A percentile compares a stretch with the other conserved stretches of the same genome.
Conservation (phyloP, 2,329 filamentous ascomycete species). For the Colletotrichum sp. region DNA sequence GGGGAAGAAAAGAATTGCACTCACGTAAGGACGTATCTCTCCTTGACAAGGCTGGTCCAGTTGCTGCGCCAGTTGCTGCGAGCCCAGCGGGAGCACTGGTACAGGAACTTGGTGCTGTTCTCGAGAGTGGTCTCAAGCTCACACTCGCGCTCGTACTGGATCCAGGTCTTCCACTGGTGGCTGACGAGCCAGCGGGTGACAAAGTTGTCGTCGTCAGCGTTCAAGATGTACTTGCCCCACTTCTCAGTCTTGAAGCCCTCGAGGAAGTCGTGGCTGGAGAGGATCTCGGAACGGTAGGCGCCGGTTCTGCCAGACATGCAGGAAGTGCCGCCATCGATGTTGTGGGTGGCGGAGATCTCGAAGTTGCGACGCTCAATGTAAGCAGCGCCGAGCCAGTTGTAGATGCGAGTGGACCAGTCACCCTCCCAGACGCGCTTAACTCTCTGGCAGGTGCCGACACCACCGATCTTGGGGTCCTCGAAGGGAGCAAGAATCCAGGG, state of each 20-base stretch:
- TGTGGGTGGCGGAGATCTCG: slow-evolving; percentile 93
- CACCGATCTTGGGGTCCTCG: slow-evolving; percentile 81
- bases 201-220: slow-evolving; percentile 98
- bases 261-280: slow-evolving; percentile 84
- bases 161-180: slow-evolving; percentile 91
- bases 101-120: slow-evolving; percentile 85
- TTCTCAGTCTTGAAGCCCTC: slow-evolving; percentile 90
- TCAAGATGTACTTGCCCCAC: slow-evolving; percentile 87
- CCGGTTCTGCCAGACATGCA: slow-evolving; percentile 96
- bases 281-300: slow-evolving; percentile 87
- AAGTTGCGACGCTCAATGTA: slow-evolving; percentile 96
- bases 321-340: slow-evolving; percentile 93
- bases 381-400: slow-evolving; percentile 88
- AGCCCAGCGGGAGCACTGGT: slow-evolving; percentile 93
- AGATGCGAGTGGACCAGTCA: slow-evolving; percentile 67
- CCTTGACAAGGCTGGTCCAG: slow-evolving; percentile 84
- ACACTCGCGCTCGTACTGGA: slow-evolving; percentile 91
- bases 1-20: slow-evolving; percentile 34
- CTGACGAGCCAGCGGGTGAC: slow-evolving; percentile 95
- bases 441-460: slow-evolving; percentile 90
- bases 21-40: slow-evolving; percentile 87
- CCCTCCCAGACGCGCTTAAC: slow-evolving; percentile 72
- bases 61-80: slow-evolving; percentile 98
- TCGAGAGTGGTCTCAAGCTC: slow-evolving; percentile 94
- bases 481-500: slow-evolving; percentile 94